Conservation (phyloP, 2,329 filamentous ascomycete species). For the Fusarium nodosum region DNA sequence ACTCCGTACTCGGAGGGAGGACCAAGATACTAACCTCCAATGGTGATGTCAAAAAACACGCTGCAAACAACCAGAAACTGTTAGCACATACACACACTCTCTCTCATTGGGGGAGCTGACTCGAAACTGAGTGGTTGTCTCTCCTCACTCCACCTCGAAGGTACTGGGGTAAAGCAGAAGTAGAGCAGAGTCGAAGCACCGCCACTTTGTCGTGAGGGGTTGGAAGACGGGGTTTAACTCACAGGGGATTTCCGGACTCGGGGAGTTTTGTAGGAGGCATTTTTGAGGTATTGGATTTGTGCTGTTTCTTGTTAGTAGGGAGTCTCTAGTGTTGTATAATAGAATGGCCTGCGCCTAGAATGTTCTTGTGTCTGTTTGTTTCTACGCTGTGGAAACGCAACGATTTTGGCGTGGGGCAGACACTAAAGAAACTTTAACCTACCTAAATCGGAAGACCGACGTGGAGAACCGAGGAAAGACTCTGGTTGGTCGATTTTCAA, state of each 20-base stretch:
- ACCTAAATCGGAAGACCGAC: conserved; percentile 18
- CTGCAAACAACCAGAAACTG: conserved; percentile 50
- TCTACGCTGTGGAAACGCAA: conserved; percentile 14
- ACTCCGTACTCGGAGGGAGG: conserved; percentile 26
- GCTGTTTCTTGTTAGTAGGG: conserved; percentile 17
- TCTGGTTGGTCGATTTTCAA: conserved; percentile 24
- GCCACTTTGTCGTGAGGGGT: conserved; percentile 22
- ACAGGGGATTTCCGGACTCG: conserved; percentile 64
- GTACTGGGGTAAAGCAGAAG: conserved; percentile 24
- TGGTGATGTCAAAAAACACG: conserved; percentile 83
- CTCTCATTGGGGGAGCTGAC: conserved; percentile 31
- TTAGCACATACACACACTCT: conserved; percentile 46
- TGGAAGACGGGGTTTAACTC: conserved; percentile 47
- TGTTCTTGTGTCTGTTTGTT: conserved; percentile 11
- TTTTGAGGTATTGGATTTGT: conserved; percentile 8
- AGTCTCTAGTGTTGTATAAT: conserved; percentile 13
- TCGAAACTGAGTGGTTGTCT: conserved; percentile 31
- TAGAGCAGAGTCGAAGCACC: conserved; percentile 17
- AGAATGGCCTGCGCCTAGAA: conserved; percentile 10
- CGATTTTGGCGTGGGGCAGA: conserved; percentile 36
- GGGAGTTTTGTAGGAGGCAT: conserved; percentile 64
- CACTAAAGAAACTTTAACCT: conserved; percentile 14
- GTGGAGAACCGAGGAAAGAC: conserved; percentile 20
- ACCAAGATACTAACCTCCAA: conserved; percentile 71
- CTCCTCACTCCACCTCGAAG: conserved; percentile 41